Conservation (phyloP, 2,329 filamentous ascomycete genomes). For the Stromatinia cepivora region DNA sequence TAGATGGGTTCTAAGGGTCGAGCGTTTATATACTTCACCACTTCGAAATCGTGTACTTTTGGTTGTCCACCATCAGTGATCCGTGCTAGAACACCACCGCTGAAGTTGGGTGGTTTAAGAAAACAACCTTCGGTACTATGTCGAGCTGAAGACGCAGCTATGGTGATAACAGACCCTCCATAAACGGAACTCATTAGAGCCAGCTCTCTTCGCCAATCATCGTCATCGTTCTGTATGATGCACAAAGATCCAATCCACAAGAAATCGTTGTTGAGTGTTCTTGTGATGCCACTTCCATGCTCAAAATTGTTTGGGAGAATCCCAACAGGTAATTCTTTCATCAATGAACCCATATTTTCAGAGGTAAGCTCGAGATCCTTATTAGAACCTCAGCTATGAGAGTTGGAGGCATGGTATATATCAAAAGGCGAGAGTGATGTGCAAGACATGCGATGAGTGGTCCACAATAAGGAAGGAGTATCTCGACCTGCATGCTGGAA, state of each 20-base stretch:
- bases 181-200: constrained; percentile 28
- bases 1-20: neutral
- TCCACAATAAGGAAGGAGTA: too few relatives aligned
- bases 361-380: constrained; percentile 7
- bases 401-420: too few relatives aligned
- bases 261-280: constrained; percentile 22
- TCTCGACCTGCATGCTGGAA: too few relatives aligned
- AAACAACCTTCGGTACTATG: constrained; percentile 14
- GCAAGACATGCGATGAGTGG: too few relatives aligned
- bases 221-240: constrained; percentile 19
- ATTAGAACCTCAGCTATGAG: constrained; percentile 22
- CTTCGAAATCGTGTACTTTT: neutral
- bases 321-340: neutral
- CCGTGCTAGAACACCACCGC: neutral
- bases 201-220: constrained; percentile 31
- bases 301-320: constrained; percentile 26
- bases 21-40: neutral
- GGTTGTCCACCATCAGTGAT: neutral
- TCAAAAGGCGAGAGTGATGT: too few relatives aligned
- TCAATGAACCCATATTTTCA: constrained; percentile 3
- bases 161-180: constrained; percentile 26
- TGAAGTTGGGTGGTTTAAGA: neutral
- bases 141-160: constrained; percentile 27
- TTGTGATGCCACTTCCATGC: constrained; percentile 28
- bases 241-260: constrained; percentile 8